Evolutionary conservation across 2,329 filamentous ascomycete species (phyloP), one percentile per base, ranked within the genome.

Genomic region (Cytospora schulzeri): DNA sequence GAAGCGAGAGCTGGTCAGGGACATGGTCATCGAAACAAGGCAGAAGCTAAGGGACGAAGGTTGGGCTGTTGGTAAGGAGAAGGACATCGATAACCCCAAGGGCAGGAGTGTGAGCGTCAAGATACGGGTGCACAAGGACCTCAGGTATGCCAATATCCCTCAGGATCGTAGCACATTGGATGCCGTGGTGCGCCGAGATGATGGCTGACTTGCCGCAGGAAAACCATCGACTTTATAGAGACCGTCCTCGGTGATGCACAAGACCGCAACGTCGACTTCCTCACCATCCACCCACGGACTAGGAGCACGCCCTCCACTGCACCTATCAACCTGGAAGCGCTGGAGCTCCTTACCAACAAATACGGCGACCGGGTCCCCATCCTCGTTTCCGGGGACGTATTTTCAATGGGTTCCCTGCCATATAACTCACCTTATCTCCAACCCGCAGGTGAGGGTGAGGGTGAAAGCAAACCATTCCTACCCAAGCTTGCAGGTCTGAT

Each of bases 251-350:
- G 81, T 1, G 81, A 85, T 64, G 73, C 78, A 5, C 76, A 79
- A 35, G 73, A 79, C 66, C 77, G 83, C 12, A 79, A 84, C 33
- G 82, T 89, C 59, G 88, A 91, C 78, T 91, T 87, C 78, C 78
- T 91, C 62, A 91, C 88, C 45, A 87, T 91, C 62, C 89, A 91
- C 73, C 88, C 88, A 3, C 81, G 89, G n/a, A 85, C 83, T 54
- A 79, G 85, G 45, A 78, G 77, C 66, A 90, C 87, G 17, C 83
- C 86, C 1, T 88, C 85, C 38, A 86, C 81, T 31, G 79, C 80
- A 1, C 86, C 87, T 9, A 88, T 90, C 63, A 81, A 85, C 71
- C 78, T 86, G 45, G 85, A 86, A 50, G 85, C 88, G 0, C 83
- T 91, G 12, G 79, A 81, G 57, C 74, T 83, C 15, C 76, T 90